Conservation (phyloP, 2,329 filamentous ascomycete genomes). For the Ceratocystis lukuohia region DNA sequence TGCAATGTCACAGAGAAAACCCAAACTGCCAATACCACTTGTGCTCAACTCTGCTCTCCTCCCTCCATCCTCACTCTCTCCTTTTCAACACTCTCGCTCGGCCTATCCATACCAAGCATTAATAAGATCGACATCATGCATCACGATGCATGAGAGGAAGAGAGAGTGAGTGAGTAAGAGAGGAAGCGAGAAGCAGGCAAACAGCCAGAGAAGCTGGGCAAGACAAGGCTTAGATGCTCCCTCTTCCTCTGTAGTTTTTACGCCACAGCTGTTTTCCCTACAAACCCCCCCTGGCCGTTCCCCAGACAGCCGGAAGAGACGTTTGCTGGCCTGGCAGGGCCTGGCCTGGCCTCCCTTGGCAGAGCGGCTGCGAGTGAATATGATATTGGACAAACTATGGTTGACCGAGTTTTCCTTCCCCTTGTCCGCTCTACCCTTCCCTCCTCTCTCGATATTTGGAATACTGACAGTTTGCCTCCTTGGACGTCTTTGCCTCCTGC, state of each 20-base stretch:
- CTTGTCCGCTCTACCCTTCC: background rate
- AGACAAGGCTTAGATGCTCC: background rate
- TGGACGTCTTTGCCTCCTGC: background rate
- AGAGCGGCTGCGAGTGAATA: too few species aligned
- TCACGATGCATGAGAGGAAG: background rate
- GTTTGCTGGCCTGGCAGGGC: background rate
- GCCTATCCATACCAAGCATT: background rate
- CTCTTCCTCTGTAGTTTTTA: background rate
- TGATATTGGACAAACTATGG: background rate
- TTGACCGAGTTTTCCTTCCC: background rate
- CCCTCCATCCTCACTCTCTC: background rate
- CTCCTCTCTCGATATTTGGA: background rate
- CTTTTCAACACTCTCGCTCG: background rate
- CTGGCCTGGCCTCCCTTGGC: background rate
- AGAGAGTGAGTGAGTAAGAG: too few species aligned
- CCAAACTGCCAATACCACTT: too few species aligned
- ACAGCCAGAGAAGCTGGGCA: background rate
- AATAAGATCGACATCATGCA: conserved; percentile 6
- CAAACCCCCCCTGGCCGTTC: background rate
- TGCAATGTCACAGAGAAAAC: too few species aligned
- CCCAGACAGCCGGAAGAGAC: conserved; percentile 5
- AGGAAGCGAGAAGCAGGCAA: background rate
- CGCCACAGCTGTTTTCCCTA: background rate
- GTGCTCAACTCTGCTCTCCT: background rate
- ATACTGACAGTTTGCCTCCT: background rate